Evolutionary conservation across 208 protist species (phyloP).

Genomic region (Leishmania tropica): DNA sequence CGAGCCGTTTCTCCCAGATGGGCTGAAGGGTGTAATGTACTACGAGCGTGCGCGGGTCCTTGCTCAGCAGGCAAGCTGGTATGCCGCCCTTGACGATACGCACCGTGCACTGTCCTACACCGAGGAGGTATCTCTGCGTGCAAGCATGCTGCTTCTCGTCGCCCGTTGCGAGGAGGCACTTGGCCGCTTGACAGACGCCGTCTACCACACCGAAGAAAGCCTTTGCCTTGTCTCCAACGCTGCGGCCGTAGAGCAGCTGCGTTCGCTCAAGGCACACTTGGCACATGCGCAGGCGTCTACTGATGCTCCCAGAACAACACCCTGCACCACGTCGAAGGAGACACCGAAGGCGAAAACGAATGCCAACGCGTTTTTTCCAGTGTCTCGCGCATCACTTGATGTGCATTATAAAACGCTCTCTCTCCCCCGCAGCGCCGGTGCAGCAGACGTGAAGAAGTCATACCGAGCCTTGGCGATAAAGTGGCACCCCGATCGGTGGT

Average conservation of each 20-base stretch:
- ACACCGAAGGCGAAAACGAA: neutral
- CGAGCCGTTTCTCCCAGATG: constrained; percentile 26
- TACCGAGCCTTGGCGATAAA: constrained; percentile 70
- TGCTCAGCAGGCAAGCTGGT: constrained; percentile 39
- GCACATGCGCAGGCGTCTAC: constrained; percentile 16
- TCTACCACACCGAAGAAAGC: constrained; percentile 44
- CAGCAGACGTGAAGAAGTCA: constrained; percentile 24
- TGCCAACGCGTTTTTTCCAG: neutral
- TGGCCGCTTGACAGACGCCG: constrained; percentile 51
- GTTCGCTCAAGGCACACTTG: constrained; percentile 19
- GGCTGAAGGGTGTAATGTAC: constrained; percentile 31
- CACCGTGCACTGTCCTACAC: constrained; percentile 41
- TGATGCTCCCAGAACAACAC: neutral
- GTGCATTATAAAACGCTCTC: constrained; percentile 23
- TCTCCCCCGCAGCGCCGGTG: constrained; percentile 10
- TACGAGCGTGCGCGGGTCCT: constrained; percentile 41
- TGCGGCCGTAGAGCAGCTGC: constrained; percentile 19
- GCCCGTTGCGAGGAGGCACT: constrained; percentile 65
- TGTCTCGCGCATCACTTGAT: neutral
- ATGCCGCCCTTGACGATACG: constrained; percentile 64
- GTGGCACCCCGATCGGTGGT: constrained; percentile 84
- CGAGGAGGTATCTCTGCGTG: constrained; percentile 18
- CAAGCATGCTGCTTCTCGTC: constrained; percentile 43
- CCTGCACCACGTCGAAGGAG: neutral
- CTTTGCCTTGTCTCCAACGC: constrained; percentile 22